phyloP scores from a whole-genome alignment of 257 asterid genomes.

The Avicennia marina region DNA sequence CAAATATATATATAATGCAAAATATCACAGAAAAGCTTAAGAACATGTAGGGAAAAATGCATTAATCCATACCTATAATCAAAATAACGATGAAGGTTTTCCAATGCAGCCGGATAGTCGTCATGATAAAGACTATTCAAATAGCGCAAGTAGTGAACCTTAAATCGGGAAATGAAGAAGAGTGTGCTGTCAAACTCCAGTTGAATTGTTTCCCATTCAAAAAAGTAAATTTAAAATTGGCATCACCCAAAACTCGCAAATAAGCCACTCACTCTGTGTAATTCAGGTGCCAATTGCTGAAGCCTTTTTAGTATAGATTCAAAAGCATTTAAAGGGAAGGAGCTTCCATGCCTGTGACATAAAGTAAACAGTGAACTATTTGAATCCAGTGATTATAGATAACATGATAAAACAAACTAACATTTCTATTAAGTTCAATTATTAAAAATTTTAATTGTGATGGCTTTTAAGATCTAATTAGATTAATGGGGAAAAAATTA shows the following conservation, averaged over 20 bases:
- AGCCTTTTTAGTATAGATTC: slow-evolving; percentile 70
- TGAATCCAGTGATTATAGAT: not conserved
- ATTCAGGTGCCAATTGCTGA: slow-evolving; percentile 83
- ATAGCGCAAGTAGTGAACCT: slow-evolving; percentile 93
- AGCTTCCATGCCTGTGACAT: slow-evolving; percentile 61
- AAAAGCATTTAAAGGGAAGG: slow-evolving; percentile 65
- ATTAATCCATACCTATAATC: slow-evolving; percentile 80
- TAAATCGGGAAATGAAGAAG: slow-evolving; percentile 27
- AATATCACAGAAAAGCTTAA: not conserved
- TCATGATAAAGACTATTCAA: slow-evolving; percentile 83
- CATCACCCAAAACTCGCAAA: slow-evolving; percentile 8
- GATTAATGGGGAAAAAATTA: not conserved
- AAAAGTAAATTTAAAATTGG: slow-evolving; percentile 6
- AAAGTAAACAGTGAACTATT: slow-evolving; percentile 5
- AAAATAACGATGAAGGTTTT: slow-evolving; percentile 91
- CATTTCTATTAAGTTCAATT: not conserved
- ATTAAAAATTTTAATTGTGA: too few species aligned
- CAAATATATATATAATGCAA: too few species aligned
- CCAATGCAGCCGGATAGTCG: slow-evolving; percentile 82
- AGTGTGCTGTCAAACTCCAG: slow-evolving; percentile 11
- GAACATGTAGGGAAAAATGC: slow-evolving; percentile 8
- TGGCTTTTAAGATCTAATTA: too few species aligned
- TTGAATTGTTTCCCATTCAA: slow-evolving; percentile 18
- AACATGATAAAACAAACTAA: slow-evolving; percentile 2
- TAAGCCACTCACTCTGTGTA: slow-evolving; percentile 66